These are phyloP conservation scores for Austroboletus novae-zelandiae DNA, from an alignment of 1,284 basidiomycete species.

Conservation along the genomic window DNA sequence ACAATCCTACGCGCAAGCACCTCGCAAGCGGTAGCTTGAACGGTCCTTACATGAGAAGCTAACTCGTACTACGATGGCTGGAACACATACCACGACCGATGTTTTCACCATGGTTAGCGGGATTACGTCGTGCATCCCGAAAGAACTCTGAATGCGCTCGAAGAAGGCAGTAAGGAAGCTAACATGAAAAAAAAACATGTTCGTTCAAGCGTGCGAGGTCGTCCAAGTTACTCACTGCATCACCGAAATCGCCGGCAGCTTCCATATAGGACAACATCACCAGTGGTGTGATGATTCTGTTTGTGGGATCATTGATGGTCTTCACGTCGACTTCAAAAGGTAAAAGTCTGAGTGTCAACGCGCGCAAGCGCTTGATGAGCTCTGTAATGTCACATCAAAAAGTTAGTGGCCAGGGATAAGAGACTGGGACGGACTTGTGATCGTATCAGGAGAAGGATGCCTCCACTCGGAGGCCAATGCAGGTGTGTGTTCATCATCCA, in stretches of 20 bases:
- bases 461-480: conserved; percentile 47
- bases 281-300: conserved; percentile 67
- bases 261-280: conserved; percentile 64
- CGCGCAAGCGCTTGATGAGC: conserved; percentile 77
- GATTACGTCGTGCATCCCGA: conserved; percentile 68
- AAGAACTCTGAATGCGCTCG: conserved; percentile 78
- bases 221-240: conserved; percentile 55
- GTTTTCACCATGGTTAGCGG: conserved; percentile 87
- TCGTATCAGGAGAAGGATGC: conserved; percentile 63
- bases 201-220: too few relatives aligned
- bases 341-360: conserved; percentile 73
- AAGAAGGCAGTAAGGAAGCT: conserved; percentile 82
- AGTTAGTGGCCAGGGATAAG: not conserved
- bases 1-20: conserved; percentile 83
- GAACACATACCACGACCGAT: conserved; percentile 60
- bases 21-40: conserved; percentile 77
- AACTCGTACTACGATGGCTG: not conserved
- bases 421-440: conserved; percentile 55
- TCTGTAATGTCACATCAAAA: conserved; percentile 40
- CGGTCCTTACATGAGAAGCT: not conserved
- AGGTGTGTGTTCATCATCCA: conserved; percentile 45
- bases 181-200: not conserved
- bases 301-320: conserved; percentile 62
- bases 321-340: conserved; percentile 75
- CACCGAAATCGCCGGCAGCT: conserved; percentile 75